Evolutionary conservation across 2,329 filamentous ascomycete species (phyloP), one percentile per base, ranked within the genome.

Genomic region (Sphaerostilbella broomeana): DNA sequence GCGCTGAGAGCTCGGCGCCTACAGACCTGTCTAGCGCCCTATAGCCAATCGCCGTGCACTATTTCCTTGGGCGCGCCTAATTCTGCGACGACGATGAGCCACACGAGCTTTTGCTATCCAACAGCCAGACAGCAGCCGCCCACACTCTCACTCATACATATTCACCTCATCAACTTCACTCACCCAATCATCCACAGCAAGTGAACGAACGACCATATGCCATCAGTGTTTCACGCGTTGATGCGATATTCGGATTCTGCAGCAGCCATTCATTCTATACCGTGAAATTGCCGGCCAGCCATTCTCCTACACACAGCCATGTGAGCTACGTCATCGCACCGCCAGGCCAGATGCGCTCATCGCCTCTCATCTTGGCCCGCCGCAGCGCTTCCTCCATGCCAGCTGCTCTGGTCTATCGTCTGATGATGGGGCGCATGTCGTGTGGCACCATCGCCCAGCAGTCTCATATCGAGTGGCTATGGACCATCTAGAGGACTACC

Each of bases 21-120:
- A 36, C 26, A 22, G 3, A 19, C 13, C 17, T 22, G 17, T 27
- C 24, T 32, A 35, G 32, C 26, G 5, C 12, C 10, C 22, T 37
- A 3, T 26, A 26, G 27, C 53, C 53, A 55, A 55, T 51, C 44
- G 49, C 29, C 28, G 35, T 18, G 38, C 25, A 30, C 17, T 35
- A 22, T 18, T 17, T 31, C n/a, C n/a, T 21, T 30, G 45, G 35
- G 47, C 53, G 53, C 53, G 53, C 42, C 51, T 51, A 48, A 38
- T 40, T 40, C 46, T 53, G 50, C 38, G 41, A 55, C 53, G 15
- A 36, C 41, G 42, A 35, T 25, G 25, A 45, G 51, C 34, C 31
- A 36, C 30, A 24, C 32, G 16, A 30, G n/a, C 13, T 27, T 30
- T 30, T 17, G 18, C 35, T 38, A 18, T 26, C 13, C 12, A 26